These are phyloP conservation scores for Fusarium cyanostomum DNA, from an alignment of 2,329 filamentous ascomycete species.

Conservation along the genomic window DNA sequence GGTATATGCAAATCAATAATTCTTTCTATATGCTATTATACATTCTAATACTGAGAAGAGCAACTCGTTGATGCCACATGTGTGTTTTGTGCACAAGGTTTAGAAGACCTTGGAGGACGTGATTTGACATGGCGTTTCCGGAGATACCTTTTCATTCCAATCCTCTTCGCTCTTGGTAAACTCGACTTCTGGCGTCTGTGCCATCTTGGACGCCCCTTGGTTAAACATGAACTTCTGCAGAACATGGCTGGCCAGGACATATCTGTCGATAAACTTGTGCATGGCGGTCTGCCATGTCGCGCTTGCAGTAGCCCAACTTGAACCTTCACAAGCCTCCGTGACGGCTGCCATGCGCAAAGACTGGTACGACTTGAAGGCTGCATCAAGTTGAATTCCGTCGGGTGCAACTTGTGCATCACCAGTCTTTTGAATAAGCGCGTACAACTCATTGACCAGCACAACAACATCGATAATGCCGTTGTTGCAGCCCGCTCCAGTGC, in stretches of 20 bases:
- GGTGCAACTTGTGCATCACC: not conserved
- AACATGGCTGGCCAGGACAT: conserved; percentile 7
- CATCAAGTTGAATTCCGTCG: not conserved
- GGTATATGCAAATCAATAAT: too few relatives aligned
- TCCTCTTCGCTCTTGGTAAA: conserved; percentile 7
- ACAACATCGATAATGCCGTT: conserved; percentile 48
- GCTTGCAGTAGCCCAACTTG: conserved; percentile 10
- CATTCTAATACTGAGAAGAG: too few relatives aligned
- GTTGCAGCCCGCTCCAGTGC: conserved; percentile 49
- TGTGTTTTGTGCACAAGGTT: too few relatives aligned
- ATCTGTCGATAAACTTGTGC: conserved; percentile 28
- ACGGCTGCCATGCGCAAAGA: conserved; percentile 19
- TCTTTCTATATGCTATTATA: too few relatives aligned
- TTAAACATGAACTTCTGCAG: conserved; percentile 22
- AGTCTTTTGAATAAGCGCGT: not conserved
- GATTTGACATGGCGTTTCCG: not conserved
- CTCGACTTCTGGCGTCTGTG: conserved; percentile 1
- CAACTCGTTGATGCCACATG: too few relatives aligned
- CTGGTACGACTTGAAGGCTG: conserved; percentile 27
- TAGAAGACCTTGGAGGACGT: too few relatives aligned
- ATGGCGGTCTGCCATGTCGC: conserved; percentile 27
- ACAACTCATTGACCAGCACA: conserved; percentile 43
- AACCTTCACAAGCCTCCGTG: conserved; percentile 2
- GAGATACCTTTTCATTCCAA: not conserved
- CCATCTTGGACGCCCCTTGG: conserved; percentile 5